phyloP scores from a whole-genome alignment of 2,329 filamentous ascomycete species.

The Xylaria sp. region DNA sequence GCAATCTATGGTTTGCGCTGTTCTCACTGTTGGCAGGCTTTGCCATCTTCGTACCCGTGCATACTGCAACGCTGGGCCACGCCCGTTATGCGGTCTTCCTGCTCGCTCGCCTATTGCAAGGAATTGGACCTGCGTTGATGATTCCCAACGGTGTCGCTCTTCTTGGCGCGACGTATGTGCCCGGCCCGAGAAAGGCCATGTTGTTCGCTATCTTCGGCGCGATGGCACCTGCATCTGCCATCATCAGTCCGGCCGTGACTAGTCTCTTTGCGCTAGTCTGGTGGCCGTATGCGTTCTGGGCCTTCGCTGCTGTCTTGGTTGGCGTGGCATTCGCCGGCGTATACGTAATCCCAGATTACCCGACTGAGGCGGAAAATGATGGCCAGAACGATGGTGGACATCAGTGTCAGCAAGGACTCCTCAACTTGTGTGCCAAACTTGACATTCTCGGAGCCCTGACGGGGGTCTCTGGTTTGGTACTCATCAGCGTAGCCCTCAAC shows the following conservation, averaged over 20 bases:
- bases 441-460: slow-evolving; percentile 30
- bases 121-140: slow-evolving; percentile 47
- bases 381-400: neutral
- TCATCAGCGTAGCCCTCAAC: slow-evolving; percentile 57
- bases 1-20: slow-evolving; percentile 44
- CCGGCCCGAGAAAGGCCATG: slow-evolving; percentile 33
- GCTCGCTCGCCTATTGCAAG: slow-evolving; percentile 43
- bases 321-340: slow-evolving; percentile 23
- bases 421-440: slow-evolving; percentile 23
- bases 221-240: slow-evolving; percentile 31
- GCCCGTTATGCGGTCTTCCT: slow-evolving; percentile 31
- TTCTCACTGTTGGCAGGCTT: slow-evolving; percentile 43
- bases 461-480: slow-evolving; percentile 47
- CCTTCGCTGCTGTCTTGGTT: slow-evolving; percentile 25
- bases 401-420: slow-evolving; percentile 10
- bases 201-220: slow-evolving; percentile 32
- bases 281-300: slow-evolving; percentile 32
- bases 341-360: slow-evolving; percentile 25
- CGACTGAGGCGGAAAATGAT: neutral
- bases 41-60: slow-evolving; percentile 33
- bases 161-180: slow-evolving; percentile 43
- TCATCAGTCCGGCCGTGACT: slow-evolving; percentile 29
- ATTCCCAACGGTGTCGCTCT: slow-evolving; percentile 52
- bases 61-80: slow-evolving; percentile 1
- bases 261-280: slow-evolving; percentile 26